phyloP scores from a whole-genome alignment of 2,329 filamentous ascomycete species.

The Podosphaera xanthii region DNA sequence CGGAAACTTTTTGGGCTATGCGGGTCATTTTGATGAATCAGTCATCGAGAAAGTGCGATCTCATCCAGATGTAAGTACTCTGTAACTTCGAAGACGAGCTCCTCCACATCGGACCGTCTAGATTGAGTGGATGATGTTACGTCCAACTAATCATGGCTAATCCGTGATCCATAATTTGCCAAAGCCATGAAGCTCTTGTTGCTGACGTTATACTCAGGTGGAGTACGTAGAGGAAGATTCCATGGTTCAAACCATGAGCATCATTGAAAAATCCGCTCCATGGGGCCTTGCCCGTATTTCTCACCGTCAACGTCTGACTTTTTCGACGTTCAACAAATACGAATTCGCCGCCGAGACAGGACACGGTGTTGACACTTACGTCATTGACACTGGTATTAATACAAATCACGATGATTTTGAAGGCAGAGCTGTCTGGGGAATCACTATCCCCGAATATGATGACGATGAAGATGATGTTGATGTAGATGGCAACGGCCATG shows the following conservation, averaged over 20 bases:
- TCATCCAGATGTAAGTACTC: conserved; percentile 77
- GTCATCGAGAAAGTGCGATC: conserved; percentile 83
- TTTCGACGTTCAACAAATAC: conserved; percentile 96
- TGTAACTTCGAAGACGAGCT: neutral
- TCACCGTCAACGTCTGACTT: conserved; percentile 67
- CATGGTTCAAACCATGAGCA: conserved; percentile 58
- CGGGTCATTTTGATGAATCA: conserved; percentile 85
- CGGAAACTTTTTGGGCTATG: conserved; percentile 65
- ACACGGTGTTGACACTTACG: conserved; percentile 95
- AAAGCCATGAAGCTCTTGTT: no score
- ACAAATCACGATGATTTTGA: conserved; percentile 87
- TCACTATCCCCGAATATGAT: conserved; percentile 52
- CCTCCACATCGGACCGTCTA: no score
- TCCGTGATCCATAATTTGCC: no score
- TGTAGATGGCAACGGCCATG: conserved; percentile 89
- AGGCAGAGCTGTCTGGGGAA: conserved; percentile 86
- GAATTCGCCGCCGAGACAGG: conserved; percentile 73
- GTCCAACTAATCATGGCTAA: no score
- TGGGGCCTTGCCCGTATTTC: conserved; percentile 98
- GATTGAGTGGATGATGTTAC: no score
- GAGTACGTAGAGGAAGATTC: conserved; percentile 93
- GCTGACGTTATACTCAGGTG: conserved; percentile 35
- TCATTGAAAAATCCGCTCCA: conserved; percentile 58
- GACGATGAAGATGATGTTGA: conserved; percentile 43
- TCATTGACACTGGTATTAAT: conserved; percentile 97